A percentile compares a stretch with the other conserved stretches of the same genome.
phyloP scores from a whole-genome alignment of 202 grass and related monocot species.

The Cymbopogon flexuosus region DNA sequence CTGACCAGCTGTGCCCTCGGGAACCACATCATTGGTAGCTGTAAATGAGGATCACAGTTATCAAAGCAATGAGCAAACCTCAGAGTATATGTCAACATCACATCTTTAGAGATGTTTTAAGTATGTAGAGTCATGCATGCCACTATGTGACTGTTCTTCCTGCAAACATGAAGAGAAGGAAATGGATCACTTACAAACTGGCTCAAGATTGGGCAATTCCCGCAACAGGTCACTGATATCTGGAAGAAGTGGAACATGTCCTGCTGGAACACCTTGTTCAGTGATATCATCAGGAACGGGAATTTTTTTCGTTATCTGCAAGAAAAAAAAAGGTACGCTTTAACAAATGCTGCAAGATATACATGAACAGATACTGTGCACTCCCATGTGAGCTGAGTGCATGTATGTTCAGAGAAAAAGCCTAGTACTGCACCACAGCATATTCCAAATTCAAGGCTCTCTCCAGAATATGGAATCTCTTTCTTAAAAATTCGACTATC shows the following conservation, averaged over 20 bases:
- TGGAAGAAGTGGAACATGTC: constrained; percentile 35
- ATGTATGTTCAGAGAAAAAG: constrained; percentile 15
- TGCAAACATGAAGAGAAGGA: neutral
- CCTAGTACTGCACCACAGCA: constrained; percentile 50
- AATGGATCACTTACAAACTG: constrained; percentile 58
- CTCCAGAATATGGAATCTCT: constrained; percentile 88
- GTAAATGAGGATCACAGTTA: constrained; percentile 35
- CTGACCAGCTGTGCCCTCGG: constrained; percentile 34
- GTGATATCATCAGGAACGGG: constrained; percentile 61
- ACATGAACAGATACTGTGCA: constrained; percentile 15
- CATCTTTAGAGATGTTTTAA: neutral
- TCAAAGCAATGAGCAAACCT: constrained; percentile 18
- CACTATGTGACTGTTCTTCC: neutral
- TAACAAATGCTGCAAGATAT: constrained; percentile 17
- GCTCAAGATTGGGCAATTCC: constrained; percentile 62
- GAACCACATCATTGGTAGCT: constrained; percentile 48
- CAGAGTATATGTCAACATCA: constrained; percentile 7
- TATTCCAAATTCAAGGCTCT: constrained; percentile 88
- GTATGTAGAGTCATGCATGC: neutral
- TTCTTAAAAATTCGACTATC: constrained; percentile 84
- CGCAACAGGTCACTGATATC: constrained; percentile 50
- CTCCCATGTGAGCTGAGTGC: neutral
- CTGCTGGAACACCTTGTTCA: constrained; percentile 47
- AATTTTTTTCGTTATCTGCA: constrained; percentile 60
- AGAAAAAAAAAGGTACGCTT: constrained; percentile 9